Percentiles rank a stretch among this genome's conserved stretches.
Conservation (phyloP, 2,329 filamentous ascomycete species). For the Xenoacremonium recifei region DNA sequence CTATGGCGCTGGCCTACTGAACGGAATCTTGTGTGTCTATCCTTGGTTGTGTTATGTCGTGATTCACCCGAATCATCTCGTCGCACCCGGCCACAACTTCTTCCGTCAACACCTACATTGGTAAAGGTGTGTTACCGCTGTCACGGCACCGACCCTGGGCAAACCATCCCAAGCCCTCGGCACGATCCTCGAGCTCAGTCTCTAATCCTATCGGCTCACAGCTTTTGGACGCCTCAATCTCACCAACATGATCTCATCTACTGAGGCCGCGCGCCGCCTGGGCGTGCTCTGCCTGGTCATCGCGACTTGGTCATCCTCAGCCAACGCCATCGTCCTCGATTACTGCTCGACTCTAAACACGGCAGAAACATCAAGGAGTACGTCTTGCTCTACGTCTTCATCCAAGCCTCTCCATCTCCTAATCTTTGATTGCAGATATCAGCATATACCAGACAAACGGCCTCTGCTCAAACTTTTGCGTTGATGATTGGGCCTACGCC, state of each 20-base stretch:
- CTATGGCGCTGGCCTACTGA: slow-evolving; percentile 23
- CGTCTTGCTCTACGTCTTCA: slow-evolving; percentile 8
- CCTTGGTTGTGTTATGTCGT: slow-evolving; percentile 20
- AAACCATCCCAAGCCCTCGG: background rate
- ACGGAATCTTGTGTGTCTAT: slow-evolving; percentile 11
- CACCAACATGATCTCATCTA: slow-evolving; percentile 20
- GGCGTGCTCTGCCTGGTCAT: slow-evolving; percentile 23
- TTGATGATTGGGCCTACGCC: slow-evolving; percentile 60
- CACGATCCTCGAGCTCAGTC: background rate
- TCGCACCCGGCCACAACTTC: slow-evolving; percentile 18
- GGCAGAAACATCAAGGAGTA: slow-evolving; percentile 30
- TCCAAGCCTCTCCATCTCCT: background rate
- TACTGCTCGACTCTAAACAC: slow-evolving; percentile 40
- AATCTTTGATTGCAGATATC: slow-evolving; percentile 37
- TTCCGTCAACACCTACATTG: slow-evolving; percentile 10
- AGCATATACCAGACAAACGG: slow-evolving; percentile 68
- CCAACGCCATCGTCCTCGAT: slow-evolving; percentile 25
- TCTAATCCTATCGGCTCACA: slow-evolving; percentile 9
- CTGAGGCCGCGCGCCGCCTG: slow-evolving; percentile 17
- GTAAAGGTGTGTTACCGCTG: slow-evolving; percentile 21
- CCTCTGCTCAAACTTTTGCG: slow-evolving; percentile 62
- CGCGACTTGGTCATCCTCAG: slow-evolving; percentile 21
- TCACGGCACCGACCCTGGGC: slow-evolving; percentile 1
- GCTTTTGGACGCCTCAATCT: slow-evolving; percentile 11
- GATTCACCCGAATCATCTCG: slow-evolving; percentile 20